Conservation (phyloP, 2,329 filamentous ascomycete species). For the Ceratocystis smalleyi region DNA sequence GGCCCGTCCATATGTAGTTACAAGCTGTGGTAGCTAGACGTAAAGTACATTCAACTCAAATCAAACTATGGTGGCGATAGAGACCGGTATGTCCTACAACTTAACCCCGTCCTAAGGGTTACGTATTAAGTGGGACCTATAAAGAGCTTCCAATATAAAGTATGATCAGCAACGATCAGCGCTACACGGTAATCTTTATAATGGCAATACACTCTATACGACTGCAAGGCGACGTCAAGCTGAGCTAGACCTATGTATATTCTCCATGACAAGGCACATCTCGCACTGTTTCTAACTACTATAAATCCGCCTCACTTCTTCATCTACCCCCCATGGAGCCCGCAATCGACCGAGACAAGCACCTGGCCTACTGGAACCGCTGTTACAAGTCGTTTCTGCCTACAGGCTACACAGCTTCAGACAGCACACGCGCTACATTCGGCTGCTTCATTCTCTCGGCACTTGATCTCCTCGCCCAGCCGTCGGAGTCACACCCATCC, state of each 20-base stretch:
- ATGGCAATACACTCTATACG: not conserved
- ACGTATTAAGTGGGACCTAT: not conserved
- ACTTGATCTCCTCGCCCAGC: constrained; percentile 59
- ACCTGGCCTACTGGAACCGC: constrained; percentile 84
- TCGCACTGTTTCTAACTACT: not conserved
- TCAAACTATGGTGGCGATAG: not conserved
- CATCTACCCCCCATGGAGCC: constrained; percentile 7
- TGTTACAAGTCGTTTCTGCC: constrained; percentile 73
- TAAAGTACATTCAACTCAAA: too few relatives aligned
- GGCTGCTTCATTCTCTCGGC: constrained; percentile 81
- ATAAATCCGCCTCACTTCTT: not conserved
- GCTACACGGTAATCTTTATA: not conserved
- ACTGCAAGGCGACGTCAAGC: not conserved
- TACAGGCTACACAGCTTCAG: constrained; percentile 67
- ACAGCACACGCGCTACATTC: constrained; percentile 79
- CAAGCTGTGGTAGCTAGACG: too few relatives aligned
- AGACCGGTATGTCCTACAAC: not conserved
- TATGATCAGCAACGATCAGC: not conserved
- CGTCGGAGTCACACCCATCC: constrained; percentile 30
- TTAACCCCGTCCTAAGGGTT: not conserved
- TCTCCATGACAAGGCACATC: not conserved
- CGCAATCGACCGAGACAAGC: constrained; percentile 43
- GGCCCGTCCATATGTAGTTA: not conserved
- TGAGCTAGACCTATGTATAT: not conserved
- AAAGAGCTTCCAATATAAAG: not conserved